Conservation (phyloP, 176 grass and related monocot species). For the Triticum turgidum region DNA sequence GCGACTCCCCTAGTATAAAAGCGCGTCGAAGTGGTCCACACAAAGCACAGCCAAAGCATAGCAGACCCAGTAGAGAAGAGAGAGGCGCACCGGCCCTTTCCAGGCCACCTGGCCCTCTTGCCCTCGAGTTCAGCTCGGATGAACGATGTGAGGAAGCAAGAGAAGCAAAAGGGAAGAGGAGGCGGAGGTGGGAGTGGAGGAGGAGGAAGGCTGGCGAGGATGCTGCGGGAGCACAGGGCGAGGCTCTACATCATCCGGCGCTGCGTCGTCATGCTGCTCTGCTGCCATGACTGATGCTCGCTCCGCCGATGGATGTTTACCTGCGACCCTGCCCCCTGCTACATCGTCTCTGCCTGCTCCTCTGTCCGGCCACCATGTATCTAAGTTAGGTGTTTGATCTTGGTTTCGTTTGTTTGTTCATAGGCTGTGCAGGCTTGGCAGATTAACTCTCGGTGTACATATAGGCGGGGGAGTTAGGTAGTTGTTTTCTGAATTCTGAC, state of each 20-base stretch:
- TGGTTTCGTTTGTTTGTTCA: no score
- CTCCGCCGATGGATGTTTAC: no score
- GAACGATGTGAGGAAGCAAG: slow-evolving; percentile 40
- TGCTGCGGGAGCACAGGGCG: slow-evolving; percentile 38
- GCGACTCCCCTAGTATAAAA: slow-evolving; percentile 24
- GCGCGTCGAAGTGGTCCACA: background rate
- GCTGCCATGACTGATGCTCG: slow-evolving; percentile 33
- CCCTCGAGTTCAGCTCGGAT: slow-evolving; percentile 9
- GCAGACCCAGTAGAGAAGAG: slow-evolving; percentile 6
- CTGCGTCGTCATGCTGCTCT: slow-evolving; percentile 43
- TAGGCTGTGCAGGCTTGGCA: no score
- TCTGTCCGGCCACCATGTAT: no score
- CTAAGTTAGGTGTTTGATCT: no score
- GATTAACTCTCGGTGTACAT: no score
- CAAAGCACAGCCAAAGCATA: slow-evolving; percentile 9
- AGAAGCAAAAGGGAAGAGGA: background rate
- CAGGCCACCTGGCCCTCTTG: background rate
- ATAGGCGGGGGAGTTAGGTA: no score
- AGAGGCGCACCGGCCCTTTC: background rate
- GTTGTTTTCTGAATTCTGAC: no score
- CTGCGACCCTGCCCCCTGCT: no score
- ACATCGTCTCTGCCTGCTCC: no score
- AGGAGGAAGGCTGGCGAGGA: slow-evolving; percentile 10
- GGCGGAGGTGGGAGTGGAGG: background rate
- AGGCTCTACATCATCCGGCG: slow-evolving; percentile 47